Evolutionary conservation across 768 basidiomycete species (phyloP), one percentile per base, ranked within the genome.

Genomic region (Megacollybia marginata): DNA sequence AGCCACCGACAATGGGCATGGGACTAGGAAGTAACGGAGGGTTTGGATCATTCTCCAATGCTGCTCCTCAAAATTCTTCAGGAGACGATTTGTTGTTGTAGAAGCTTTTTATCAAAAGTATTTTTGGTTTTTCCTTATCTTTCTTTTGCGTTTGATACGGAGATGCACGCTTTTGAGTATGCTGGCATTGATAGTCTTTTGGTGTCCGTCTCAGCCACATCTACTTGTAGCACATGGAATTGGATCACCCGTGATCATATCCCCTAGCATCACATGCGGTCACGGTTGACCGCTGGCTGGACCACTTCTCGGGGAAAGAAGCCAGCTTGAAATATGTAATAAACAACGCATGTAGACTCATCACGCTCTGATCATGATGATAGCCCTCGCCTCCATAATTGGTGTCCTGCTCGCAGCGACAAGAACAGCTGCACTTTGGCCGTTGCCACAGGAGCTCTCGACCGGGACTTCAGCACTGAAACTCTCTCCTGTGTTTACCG

Each of bases 41-140:
- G 16, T 68, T 70, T 34, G 66, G 65, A 34, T 45, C 59, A 9
- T 46, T 56, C 47, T 33, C 54, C 9, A 49, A 33, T 28, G 44
- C 36, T 4, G 44, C 52, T 38, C 55, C 50, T 54, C 54, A 50
- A 23, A 47, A 50, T n/a, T 57, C 62, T 10, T 67, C 67, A 19
- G 66, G 62, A 9, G 73, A 75, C 51, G 73, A 75, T 63, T 54
- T 75, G 45, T 59, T 75, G 45, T 57, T 75, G 50, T 75, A 60
- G 38, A 40, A 18, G n/a, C n/a, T 28, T 28, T 28, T 28, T 28
- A 2, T 28, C 23, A 28, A 28, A 6, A 28, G 2, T 28, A 28
- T 28, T 28, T 28, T 6, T 28, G 23, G 23, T 28, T 28, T 28
- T 28, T 28, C 23, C 23, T 28, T 28, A 28, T 28, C 23, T 28